phyloP scores from a whole-genome alignment of 2,329 filamentous ascomycete species.

The Colletotrichum sp. region DNA sequence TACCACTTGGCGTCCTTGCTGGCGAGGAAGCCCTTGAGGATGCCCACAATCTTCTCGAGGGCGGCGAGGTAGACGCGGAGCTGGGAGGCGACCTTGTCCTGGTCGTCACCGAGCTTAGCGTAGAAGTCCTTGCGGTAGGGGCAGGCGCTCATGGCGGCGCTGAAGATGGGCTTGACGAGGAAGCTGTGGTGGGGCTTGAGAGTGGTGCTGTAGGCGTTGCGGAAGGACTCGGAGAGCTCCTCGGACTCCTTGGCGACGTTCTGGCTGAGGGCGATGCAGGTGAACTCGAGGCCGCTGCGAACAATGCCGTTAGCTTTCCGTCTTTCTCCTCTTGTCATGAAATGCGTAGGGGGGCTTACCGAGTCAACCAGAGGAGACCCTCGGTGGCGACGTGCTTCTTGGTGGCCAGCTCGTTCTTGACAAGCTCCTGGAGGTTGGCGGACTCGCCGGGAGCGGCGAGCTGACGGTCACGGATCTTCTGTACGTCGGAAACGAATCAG shows the following conservation, averaged over 20 bases:
- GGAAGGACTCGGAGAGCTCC: slow-evolving; percentile 89
- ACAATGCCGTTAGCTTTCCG: background rate
- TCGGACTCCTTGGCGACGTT: slow-evolving; percentile 72
- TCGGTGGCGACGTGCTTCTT: slow-evolving; percentile 91
- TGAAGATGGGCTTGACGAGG: slow-evolving; percentile 90
- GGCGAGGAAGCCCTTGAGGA: slow-evolving; percentile 67
- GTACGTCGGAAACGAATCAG: background rate
- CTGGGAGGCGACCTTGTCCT: slow-evolving; percentile 65
- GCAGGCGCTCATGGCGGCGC: slow-evolving; percentile 88
- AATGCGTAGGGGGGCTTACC: slow-evolving; percentile 56
- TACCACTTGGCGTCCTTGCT: slow-evolving; percentile 66
- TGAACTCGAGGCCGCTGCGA: slow-evolving; percentile 89
- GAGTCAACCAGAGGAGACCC: slow-evolving; percentile 87
- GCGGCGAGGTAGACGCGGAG: slow-evolving; percentile 76
- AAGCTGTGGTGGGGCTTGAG: slow-evolving; percentile 95
- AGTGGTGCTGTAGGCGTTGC: slow-evolving; percentile 80
- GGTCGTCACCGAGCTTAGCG: slow-evolving; percentile 76
- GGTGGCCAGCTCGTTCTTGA: slow-evolving; percentile 83
- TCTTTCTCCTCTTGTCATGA: background rate
- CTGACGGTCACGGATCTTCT: slow-evolving; percentile 91
- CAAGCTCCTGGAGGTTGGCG: slow-evolving; percentile 84
- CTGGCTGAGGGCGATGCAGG: slow-evolving; percentile 78
- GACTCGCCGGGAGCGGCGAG: slow-evolving; percentile 79
- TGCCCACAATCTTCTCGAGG: slow-evolving; percentile 78
- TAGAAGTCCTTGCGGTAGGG: slow-evolving; percentile 97